These are phyloP conservation scores for Russula compacta DNA, from an alignment of 768 basidiomycete genomes.

Conservation along the genomic window DNA sequence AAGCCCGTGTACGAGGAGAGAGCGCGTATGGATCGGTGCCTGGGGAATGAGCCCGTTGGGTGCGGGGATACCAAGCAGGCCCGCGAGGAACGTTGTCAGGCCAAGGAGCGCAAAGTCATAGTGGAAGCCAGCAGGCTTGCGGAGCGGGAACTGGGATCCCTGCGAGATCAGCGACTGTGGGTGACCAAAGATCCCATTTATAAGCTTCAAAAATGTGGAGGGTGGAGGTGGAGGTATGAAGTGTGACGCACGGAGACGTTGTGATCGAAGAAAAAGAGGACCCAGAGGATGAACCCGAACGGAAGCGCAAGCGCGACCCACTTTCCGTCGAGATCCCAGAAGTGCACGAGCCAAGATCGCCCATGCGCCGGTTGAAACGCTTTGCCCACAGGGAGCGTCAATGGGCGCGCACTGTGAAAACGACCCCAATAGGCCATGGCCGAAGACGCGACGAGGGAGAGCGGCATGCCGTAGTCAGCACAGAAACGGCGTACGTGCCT, in stretches of 20 bases:
- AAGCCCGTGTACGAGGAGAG: conserved; percentile 61
- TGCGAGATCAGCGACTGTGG: conserved; percentile 83
- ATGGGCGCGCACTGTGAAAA: conserved; percentile 50
- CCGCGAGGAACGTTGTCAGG: conserved; percentile 81
- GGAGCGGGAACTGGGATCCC: conserved; percentile 77
- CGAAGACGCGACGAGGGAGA: conserved; percentile 66
- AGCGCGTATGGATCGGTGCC: conserved; percentile 88
- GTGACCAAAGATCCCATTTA: neutral
- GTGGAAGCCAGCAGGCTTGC: conserved; percentile 84
- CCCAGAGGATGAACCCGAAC: conserved; percentile 82
- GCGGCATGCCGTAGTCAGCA: conserved; percentile 87
- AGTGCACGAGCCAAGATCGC: conserved; percentile 74
- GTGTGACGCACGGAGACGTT: conserved; percentile 68
- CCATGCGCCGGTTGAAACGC: conserved; percentile 66
- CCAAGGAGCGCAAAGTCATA: conserved; percentile 90
- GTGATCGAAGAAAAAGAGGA: conserved; percentile 92
- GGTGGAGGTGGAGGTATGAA: neutral
- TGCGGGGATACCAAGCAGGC: conserved; percentile 77
- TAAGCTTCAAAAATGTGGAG: neutral
- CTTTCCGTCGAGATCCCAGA: conserved; percentile 82
- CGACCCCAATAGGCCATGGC: conserved; percentile 83
- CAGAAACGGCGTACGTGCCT: conserved; percentile 66
- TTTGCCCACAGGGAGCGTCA: conserved; percentile 57
- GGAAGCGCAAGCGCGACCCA: conserved; percentile 88
- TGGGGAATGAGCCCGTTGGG: conserved; percentile 81